Percentiles rank a stretch among this genome's conserved stretches.
phyloP scores from a whole-genome alignment of 1,284 basidiomycete species.

The Fereydounia khargensis region DNA sequence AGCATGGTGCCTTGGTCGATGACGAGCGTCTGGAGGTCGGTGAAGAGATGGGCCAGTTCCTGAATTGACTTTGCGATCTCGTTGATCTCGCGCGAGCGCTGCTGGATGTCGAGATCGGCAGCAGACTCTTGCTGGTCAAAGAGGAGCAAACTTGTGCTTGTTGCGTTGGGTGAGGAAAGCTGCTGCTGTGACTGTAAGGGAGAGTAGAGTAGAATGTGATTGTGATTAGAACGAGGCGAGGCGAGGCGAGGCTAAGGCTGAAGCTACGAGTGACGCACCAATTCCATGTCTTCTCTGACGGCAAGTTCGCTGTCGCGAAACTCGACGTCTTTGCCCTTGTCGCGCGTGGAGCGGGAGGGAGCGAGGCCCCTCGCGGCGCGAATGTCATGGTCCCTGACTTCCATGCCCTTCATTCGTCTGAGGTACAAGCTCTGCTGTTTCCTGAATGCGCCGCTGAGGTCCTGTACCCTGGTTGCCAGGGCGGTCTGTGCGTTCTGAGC shows the following conservation, averaged over 20 bases:
- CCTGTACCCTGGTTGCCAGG: conserved; percentile 89
- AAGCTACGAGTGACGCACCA: conserved; percentile 19
- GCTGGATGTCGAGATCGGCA: conserved; percentile 29
- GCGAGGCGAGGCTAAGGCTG: too few species aligned
- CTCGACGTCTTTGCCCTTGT: conserved; percentile 1
- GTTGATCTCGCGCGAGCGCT: conserved; percentile 70
- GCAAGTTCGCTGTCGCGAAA: conserved; percentile 40
- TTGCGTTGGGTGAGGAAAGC: background rate
- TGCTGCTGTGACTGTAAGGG: conserved; percentile 6
- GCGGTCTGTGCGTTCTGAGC: conserved; percentile 96
- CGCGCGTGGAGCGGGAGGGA: conserved; percentile 1
- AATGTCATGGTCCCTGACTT: conserved; percentile 43
- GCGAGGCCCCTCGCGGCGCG: conserved; percentile 18
- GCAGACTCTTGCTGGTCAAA: conserved; percentile 7
- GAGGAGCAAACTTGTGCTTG: conserved; percentile 8
- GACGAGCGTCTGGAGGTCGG: conserved; percentile 85
- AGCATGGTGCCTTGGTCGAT: conserved; percentile 97
- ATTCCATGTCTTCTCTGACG: conserved; percentile 49
- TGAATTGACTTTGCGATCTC: conserved; percentile 91
- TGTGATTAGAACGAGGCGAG: too few species aligned
- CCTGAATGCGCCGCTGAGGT: conserved; percentile 84
- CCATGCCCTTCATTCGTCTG: conserved; percentile 72
- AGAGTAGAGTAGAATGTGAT: too few species aligned
- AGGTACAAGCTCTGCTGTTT: conserved; percentile 97
- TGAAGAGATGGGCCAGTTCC: conserved; percentile 89